Conservation (phyloP, 192 early-diverging fungal genomes). For the Coemansia furcata region DNA sequence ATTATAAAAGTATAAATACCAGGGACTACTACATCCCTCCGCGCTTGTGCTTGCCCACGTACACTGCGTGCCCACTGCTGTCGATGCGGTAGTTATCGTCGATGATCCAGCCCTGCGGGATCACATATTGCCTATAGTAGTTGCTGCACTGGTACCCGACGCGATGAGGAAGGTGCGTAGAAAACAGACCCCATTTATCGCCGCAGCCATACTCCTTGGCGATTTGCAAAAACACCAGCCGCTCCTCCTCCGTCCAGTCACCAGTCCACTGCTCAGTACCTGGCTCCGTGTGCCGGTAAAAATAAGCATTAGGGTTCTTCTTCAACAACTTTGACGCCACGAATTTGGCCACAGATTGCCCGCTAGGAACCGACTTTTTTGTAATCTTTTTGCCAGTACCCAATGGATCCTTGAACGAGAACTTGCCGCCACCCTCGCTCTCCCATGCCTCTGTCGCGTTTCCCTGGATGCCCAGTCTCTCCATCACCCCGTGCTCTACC, state of each 20-base stretch:
- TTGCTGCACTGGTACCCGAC: constrained; percentile 56
- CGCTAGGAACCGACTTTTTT: constrained; percentile 25
- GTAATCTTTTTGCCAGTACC: constrained; percentile 50
- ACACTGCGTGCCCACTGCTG: constrained; percentile 34
- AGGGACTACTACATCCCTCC: not conserved
- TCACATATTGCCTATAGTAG: constrained; percentile 53
- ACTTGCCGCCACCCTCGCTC: constrained; percentile 70
- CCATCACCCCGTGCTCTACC: constrained; percentile 58
- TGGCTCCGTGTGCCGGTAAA: constrained; percentile 75
- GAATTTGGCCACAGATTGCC: constrained; percentile 49
- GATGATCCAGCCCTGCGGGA: constrained; percentile 46
- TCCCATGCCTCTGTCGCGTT: constrained; percentile 70
- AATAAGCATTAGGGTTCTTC: constrained; percentile 77
- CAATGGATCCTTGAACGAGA: constrained; percentile 65
- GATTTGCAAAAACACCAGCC: constrained; percentile 57
- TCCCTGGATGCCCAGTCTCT: constrained; percentile 58
- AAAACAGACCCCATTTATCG: constrained; percentile 53
- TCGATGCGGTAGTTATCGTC: constrained; percentile 50
- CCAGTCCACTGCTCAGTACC: constrained; percentile 72
- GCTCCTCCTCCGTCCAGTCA: constrained; percentile 70
- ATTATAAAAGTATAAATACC: not conserved
- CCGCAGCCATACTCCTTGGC: constrained; percentile 39
- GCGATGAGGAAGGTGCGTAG: constrained; percentile 39
- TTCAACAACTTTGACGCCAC: constrained; percentile 64
- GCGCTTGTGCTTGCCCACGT: constrained; percentile 48